These are phyloP conservation scores for Globisporangium nodosum DNA, from an alignment of 352 stramenopile species.

Conservation along the genomic window DNA sequence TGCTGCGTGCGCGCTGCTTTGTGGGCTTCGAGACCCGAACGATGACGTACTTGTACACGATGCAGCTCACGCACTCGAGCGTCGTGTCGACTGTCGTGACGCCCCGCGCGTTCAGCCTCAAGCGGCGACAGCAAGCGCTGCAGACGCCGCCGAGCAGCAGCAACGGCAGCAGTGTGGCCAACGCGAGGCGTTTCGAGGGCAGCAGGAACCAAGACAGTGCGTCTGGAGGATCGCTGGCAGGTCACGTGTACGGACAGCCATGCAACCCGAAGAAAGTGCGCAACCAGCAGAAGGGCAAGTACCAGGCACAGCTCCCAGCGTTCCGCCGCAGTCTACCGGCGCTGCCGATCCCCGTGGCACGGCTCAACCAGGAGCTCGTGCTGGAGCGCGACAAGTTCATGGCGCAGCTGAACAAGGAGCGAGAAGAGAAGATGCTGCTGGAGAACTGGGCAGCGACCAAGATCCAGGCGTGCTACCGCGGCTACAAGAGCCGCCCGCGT, in stretches of 20 bases:
- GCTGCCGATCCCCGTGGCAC: constrained; percentile 35
- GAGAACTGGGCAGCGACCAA: constrained; percentile 59
- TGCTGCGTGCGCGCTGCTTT: constrained; percentile 28
- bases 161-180: constrained; percentile 7
- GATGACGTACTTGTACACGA: constrained; percentile 42
- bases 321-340: constrained; percentile 49
- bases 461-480: constrained; percentile 60
- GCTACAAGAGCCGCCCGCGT: constrained; percentile 37
- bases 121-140: constrained; percentile 7
- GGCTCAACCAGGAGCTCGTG: constrained; percentile 47
- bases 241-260: constrained; percentile 26
- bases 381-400: constrained; percentile 60
- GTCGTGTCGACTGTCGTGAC: constrained; percentile 64
- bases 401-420: constrained; percentile 42
- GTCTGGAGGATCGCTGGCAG: background rate
- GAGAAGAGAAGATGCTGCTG: constrained; percentile 35
- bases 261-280: constrained; percentile 25
- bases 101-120: constrained; percentile 20
- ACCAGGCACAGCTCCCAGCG: constrained; percentile 40
- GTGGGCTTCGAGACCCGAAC: constrained; percentile 27
- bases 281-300: constrained; percentile 23
- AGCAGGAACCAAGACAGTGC: constrained; percentile 25
- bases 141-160: background rate
- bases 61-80: constrained; percentile 57
- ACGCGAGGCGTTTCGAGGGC: background rate